Conservation (phyloP, 345 rosid genomes). For the Gossypium ekmanianum region DNA sequence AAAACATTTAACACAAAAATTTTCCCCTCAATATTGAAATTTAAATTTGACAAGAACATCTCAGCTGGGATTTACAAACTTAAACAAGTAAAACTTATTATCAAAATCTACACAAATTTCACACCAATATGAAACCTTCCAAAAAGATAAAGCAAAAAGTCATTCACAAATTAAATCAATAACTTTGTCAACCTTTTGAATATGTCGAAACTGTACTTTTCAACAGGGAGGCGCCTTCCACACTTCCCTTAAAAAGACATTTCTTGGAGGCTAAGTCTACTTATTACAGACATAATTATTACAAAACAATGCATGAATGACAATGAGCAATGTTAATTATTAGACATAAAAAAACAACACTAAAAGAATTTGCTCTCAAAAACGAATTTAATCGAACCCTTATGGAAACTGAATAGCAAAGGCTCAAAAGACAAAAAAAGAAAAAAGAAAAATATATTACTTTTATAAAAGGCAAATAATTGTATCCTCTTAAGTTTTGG, state of each 20-base stretch:
- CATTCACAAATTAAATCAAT: neutral
- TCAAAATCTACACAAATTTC: neutral
- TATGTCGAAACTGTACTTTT: neutral
- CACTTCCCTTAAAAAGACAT: neutral
- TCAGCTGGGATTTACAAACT: neutral
- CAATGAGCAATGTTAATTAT: no score
- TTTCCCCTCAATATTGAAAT: neutral
- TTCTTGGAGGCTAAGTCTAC: slow-evolving; percentile 1
- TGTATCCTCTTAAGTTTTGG: neutral
- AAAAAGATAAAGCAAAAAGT: neutral
- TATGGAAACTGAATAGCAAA: no score
- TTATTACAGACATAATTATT: neutral
- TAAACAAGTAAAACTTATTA: neutral
- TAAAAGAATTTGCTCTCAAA: no score
- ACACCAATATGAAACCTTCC: neutral
- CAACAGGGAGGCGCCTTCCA: neutral
- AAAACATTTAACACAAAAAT: no score
- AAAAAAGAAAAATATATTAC: no score
- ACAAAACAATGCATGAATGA: neutral
- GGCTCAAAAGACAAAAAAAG: no score
- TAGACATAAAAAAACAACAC: no score
- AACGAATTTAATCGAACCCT: no score
- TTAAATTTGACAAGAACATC: no score
- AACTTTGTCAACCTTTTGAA: neutral
- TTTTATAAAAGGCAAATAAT: neutral